Conservation (phyloP, 2,329 filamentous ascomycete genomes). For the Neonectria magnoliae region DNA sequence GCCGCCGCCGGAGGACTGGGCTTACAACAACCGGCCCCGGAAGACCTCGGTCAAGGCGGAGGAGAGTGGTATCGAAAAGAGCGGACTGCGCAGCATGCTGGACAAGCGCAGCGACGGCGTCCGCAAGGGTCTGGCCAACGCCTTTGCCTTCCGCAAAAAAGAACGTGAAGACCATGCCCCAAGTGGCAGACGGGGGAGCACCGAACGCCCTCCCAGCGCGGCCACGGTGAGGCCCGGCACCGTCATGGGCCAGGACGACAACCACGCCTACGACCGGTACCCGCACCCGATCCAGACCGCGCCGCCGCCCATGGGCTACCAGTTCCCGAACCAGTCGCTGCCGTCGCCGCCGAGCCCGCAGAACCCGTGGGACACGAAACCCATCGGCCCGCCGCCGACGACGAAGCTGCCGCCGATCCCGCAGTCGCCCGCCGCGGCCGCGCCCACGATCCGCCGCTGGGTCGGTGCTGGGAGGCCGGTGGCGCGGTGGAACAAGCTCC, state of each 20-base stretch:
- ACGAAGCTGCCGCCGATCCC: slow-evolving; percentile 56
- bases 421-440: slow-evolving; percentile 14
- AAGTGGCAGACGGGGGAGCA: slow-evolving; percentile 24
- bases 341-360: slow-evolving; percentile 35
- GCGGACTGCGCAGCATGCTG: slow-evolving; percentile 60
- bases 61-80: slow-evolving; percentile 66
- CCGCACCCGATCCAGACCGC: slow-evolving; percentile 24
- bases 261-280: slow-evolving; percentile 23
- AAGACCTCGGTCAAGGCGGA: slow-evolving; percentile 58
- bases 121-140: slow-evolving; percentile 62
- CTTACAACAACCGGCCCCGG: slow-evolving; percentile 52
- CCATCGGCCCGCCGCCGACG: slow-evolving; percentile 52
- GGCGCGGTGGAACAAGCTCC: slow-evolving; percentile 65
- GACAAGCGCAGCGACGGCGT: slow-evolving; percentile 67
- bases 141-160: slow-evolving; percentile 61
- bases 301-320: slow-evolving; percentile 24
- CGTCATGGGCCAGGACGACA: slow-evolving; percentile 20
- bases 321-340: slow-evolving; percentile 27
- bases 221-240: slow-evolving; percentile 35
- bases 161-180: slow-evolving; percentile 51
- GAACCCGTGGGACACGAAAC: slow-evolving; percentile 31
- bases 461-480: slow-evolving; percentile 59
- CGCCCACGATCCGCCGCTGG: slow-evolving; percentile 62
- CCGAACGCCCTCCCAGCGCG: slow-evolving; percentile 32
- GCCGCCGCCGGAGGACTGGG: slow-evolving; percentile 50